Evolutionary conservation across 2,329 filamentous ascomycete genomes (phyloP).

Genomic region (Pseudocercospora crystallina): DNA sequence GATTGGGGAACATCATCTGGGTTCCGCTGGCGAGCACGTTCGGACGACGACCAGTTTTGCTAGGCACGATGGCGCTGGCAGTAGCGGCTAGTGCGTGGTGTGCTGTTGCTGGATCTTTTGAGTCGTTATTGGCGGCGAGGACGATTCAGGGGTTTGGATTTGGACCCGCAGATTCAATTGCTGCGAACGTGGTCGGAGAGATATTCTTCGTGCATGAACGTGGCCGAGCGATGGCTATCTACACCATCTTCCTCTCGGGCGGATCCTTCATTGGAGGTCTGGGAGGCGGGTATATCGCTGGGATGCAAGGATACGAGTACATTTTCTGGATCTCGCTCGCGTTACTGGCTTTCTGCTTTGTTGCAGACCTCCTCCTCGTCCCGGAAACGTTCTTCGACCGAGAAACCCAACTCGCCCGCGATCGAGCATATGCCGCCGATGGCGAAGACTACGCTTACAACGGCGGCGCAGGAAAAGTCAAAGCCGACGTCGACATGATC

Average conservation of each 20-base stretch:
- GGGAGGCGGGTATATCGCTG: slow-evolving; percentile 43
- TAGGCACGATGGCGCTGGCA: slow-evolving; percentile 38
- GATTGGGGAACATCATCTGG: slow-evolving; percentile 42
- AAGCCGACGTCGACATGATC: slow-evolving; percentile 22
- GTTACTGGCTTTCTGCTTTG: slow-evolving; percentile 34
- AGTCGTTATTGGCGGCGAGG: slow-evolving; percentile 40
- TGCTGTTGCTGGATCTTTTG: slow-evolving; percentile 38
- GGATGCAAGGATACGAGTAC: slow-evolving; percentile 36
- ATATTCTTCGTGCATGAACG: slow-evolving; percentile 45
- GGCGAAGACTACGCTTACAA: slow-evolving; percentile 15
- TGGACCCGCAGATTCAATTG: slow-evolving; percentile 40
- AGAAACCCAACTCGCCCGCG: slow-evolving; percentile 23
- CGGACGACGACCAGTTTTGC: slow-evolving; percentile 40
- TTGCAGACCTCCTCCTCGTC: slow-evolving; percentile 38
- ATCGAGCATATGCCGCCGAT: slow-evolving; percentile 7
- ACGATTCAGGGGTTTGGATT: slow-evolving; percentile 40
- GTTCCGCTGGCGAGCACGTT: slow-evolving; percentile 44
- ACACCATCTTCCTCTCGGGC: slow-evolving; percentile 41
- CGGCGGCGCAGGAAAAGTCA: slow-evolving; percentile 21
- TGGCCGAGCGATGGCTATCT: slow-evolving; percentile 44
- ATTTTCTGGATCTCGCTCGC: slow-evolving; percentile 45
- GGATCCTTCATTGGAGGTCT: slow-evolving; percentile 42
- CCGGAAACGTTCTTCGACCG: slow-evolving; percentile 44
- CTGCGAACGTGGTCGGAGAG: slow-evolving; percentile 43
- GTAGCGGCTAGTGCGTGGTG: slow-evolving; percentile 41